Evolutionary conservation across 2,329 filamentous ascomycete species (phyloP), one percentile per base, ranked within the genome.

Genomic region (Helotiales sp.): DNA sequence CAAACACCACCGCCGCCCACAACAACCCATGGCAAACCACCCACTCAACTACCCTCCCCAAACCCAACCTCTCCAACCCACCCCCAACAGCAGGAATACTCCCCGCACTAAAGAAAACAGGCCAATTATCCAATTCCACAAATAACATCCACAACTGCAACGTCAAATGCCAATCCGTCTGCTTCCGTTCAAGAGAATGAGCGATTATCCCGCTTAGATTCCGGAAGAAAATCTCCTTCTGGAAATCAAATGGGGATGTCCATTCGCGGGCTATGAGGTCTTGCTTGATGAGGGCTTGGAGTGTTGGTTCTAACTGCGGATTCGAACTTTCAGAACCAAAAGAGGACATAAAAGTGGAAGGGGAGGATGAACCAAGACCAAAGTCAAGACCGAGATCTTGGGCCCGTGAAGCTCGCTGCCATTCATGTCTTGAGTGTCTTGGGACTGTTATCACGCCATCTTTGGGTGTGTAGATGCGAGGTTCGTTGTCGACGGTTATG

Each of bases 211-310:
- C 63, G 47, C 49, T 69, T 17, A 72, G 40, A 30, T 72, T 72
- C 20, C 71, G 60, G 45, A 72, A 72, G 57, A 72, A 72, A 0
- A 71, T 45, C 47, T 70, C 69, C 49, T 72, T 72, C 64, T 65
- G 24, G 7, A 69, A 67, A 54, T 72, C 71, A 6, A 54, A 50
- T n/a, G 67, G 66, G 52, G 70, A 62, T 6, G 71, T 72, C 69
- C 67, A 72, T 61, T 72, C 69, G 15, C 45, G 62, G 0, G 71
- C 69, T 0, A 70, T 24, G 6, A 72, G 34, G 7, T 67, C 67
- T 24, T 70, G 66, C 0, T 61, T 62, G 4, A 50, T 37, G 7
- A 30, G 11, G 0, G 50, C 8, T 49, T 13, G n/a, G n/a, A n/a
- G n/a, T n/a, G n/a, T n/a, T n/a, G n/a, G 6, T 45, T 45, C 40